These are phyloP conservation scores for Wickerhamiella vanderwaltii DNA, from an alignment of 805 yeast species.

Conservation along the genomic window DNA sequence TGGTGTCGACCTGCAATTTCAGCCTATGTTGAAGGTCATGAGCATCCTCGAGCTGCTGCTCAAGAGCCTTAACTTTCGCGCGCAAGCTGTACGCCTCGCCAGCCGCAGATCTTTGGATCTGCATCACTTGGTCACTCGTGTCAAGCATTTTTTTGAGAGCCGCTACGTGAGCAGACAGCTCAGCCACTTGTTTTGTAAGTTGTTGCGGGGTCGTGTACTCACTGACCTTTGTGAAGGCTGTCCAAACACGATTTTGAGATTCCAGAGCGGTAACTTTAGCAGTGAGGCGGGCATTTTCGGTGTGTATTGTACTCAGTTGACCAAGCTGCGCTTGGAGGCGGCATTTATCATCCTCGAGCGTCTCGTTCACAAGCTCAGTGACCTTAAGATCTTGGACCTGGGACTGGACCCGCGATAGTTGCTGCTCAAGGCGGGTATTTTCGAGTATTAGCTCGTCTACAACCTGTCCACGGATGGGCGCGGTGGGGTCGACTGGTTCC, in stretches of 20 bases:
- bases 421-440: not conserved
- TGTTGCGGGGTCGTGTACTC: not conserved
- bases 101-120: not conserved
- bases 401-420: not conserved
- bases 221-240: not conserved
- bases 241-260: not conserved
- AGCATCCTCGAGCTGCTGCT: not conserved
- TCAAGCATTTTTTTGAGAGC: not conserved
- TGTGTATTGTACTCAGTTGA: not conserved
- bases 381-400: constrained; percentile 5
- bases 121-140: not conserved
- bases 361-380: constrained; percentile 6
- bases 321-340: not conserved
- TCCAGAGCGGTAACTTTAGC: not conserved
- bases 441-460: not conserved
- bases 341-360: constrained; percentile 1
- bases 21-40: not conserved
- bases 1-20: not conserved
- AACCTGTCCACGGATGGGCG: not conserved
- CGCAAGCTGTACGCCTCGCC: not conserved
- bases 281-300: not conserved
- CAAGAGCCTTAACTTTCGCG: not conserved
- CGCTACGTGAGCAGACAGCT: not conserved
- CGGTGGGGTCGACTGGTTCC: not conserved
- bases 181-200: constrained; percentile 1